Base-by-base conservation (phyloP, 2,329 filamentous ascomycete species). In the Proliferodiscus dingleyae region DNA sequence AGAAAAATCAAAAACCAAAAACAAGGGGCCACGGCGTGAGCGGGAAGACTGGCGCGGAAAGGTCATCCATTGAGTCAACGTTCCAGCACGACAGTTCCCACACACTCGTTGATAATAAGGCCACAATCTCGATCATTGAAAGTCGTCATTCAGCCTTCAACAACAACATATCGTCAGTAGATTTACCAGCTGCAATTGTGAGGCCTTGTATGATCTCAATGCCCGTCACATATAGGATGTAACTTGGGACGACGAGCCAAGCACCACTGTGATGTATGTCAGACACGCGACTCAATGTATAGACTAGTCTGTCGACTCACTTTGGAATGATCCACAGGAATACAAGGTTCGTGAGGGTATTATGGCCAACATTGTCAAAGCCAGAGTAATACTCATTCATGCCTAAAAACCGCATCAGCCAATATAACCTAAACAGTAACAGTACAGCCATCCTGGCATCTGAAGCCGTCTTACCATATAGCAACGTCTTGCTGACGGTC, bases 271-370 rank as follows among this genome's bases (percentile, higher is more conserved):
- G 33, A 24, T 16, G 15, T 21, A 16, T 18, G 50, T 62, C 46
- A 63, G 51, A 41, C 39, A 4, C 45, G 41, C n/a, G n/a, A n/a
- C n/a, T n/a, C n/a, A n/a, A 37, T 3, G 28, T n/a, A 6, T 2
- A 36, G 18, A 10, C 11, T 3, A 5, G 33, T n/a, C 1, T 33
- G 26, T 16, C 4, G 46, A 68, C 77, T 69, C 65, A 83, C 80
- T 86, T 87, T 24, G 83, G 81, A 50, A 87, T 65, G 23, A 81
- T 75, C 72, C 81, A 87, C 19, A 82, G 64, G 24, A 77, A 67
- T 9, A 83, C 54, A 33, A 86, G 57, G 9, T 71, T 71, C 3
- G 61, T 52, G 30, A 68, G 54, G 47, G 71, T 70, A 50, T 86
- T 87, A 58, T 86, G 83, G 3, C 77, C 75, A 44, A 83, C 74